Percentiles rank a stretch among this genome's conserved stretches.
phyloP scores from a whole-genome alignment of 345 rosid genomes.

The Citrus mangshanensis region DNA sequence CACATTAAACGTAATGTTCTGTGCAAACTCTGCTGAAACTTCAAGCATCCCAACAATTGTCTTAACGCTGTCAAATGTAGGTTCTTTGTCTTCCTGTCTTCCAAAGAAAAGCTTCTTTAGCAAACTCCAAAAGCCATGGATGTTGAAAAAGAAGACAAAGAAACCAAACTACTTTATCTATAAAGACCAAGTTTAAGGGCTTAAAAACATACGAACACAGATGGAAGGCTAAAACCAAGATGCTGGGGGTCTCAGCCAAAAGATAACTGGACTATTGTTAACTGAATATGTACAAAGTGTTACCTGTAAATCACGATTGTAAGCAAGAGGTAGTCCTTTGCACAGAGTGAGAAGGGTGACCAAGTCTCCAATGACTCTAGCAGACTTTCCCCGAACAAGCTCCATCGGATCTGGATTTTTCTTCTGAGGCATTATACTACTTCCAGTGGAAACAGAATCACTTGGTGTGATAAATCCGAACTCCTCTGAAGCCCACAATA shows the following conservation, averaged over 20 bases:
- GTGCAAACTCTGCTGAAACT: slow-evolving; percentile 90
- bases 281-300: background rate
- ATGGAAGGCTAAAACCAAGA: background rate
- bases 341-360: slow-evolving; percentile 82
- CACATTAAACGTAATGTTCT: slow-evolving; percentile 67
- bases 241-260: background rate
- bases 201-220: background rate
- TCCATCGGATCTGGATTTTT: slow-evolving; percentile 99
- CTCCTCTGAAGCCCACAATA: slow-evolving; percentile 97
- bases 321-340: slow-evolving; percentile 98
- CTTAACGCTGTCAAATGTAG: slow-evolving; percentile 84
- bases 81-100: slow-evolving; percentile 94
- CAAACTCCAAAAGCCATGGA: background rate
- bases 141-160: background rate
- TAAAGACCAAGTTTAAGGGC: background rate
- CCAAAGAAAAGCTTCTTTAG: slow-evolving; percentile 2
- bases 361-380: slow-evolving; percentile 74
- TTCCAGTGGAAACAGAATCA: slow-evolving; percentile 90
- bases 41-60: slow-evolving; percentile 85
- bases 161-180: background rate
- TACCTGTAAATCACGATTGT: slow-evolving; percentile 93
- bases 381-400: slow-evolving; percentile 94
- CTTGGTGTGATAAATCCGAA: slow-evolving; percentile 88
- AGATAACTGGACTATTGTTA: background rate
- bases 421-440: slow-evolving; percentile 99